Base-by-base conservation (phyloP, 257 asterid species). In the Euphrasia confusa region DNA sequence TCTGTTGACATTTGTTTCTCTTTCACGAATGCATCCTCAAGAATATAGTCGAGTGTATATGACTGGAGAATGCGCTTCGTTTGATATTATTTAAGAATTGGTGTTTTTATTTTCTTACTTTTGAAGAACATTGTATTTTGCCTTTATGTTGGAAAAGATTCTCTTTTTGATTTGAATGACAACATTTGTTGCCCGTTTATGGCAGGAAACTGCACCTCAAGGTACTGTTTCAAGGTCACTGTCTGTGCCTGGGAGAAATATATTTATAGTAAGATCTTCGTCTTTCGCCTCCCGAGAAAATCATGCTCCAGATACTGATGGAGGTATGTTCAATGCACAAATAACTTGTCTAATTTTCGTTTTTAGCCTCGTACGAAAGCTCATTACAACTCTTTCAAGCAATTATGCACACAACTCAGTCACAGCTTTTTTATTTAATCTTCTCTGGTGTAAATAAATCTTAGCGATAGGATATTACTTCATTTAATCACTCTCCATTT, bases 221-320 rank as follows among this genome's bases (percentile, higher is more conserved):
- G 74, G 73, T 72, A 45, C 80, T 40, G 85, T 85, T 54, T 72
- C 91, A n/a, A 87, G 99, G 82, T 93, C 99, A 11, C 87, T 84
- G 15, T 92, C 99, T 54, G 84, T 82, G 49, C 97, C 97, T 5
- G 88, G 85, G 71, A 83, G 80, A 74, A 84, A 70, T 62, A 24
- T 69, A 49, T 67, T 93, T 56, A 89, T 93, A 48, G 86, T 93
- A 50, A 82, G 97, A 78, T 85, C 95, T 50, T 44, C 77, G 52
- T 89, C 96, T 48, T 85, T 87, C 68, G 72, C 84, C 53, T 60
- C 77, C 64, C 78, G 79, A 2, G 87, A 76, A 78, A 81, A 71
- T 75, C 77, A 71, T 61, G 75, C 71, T 77, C 71, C 84, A 44
- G 81, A 71, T 63, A 33, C 77, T 60, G 84, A 76, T 66, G 73